Conservation (phyloP, 169 alveolate species). For the Condylostoma magnum region DNA sequence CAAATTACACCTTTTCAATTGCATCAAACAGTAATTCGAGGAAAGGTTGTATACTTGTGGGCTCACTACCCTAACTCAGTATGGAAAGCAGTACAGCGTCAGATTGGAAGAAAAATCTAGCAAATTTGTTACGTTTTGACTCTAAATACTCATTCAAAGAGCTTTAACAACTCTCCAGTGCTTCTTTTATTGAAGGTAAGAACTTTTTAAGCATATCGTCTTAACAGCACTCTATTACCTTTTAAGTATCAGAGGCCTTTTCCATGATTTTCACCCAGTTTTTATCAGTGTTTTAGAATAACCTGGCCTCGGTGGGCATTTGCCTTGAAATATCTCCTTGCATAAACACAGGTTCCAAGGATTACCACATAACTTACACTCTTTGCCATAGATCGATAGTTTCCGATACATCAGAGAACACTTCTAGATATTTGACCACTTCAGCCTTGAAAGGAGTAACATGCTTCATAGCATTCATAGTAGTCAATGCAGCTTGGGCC, state of each 20-base stretch:
- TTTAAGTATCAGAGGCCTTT: slow-evolving; percentile 93
- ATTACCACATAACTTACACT: slow-evolving; percentile 96
- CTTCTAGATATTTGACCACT: slow-evolving; percentile 79
- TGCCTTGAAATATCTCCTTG: slow-evolving; percentile 98
- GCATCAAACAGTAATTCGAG: slow-evolving; percentile 95
- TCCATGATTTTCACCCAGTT: slow-evolving; percentile 94
- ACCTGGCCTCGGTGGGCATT: slow-evolving; percentile 95
- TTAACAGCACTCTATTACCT: slow-evolving; percentile 92
- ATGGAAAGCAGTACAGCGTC: slow-evolving; percentile 94
- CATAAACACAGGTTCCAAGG: slow-evolving; percentile 95
- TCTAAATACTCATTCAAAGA: slow-evolving; percentile 94
- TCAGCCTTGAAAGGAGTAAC: slow-evolving; percentile 92
- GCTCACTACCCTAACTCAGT: slow-evolving; percentile 95
- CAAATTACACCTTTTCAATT: slow-evolving; percentile 89
- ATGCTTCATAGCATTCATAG: slow-evolving; percentile 91
- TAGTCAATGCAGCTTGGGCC: slow-evolving; percentile 87
- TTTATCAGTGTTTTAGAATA: slow-evolving; percentile 93
- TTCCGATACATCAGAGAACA: slow-evolving; percentile 92
- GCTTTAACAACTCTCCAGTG: slow-evolving; percentile 94
- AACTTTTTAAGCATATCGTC: slow-evolving; percentile 94
- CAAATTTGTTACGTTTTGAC: slow-evolving; percentile 96
- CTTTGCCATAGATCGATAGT: slow-evolving; percentile 96
- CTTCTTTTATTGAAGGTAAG: slow-evolving; percentile 89
- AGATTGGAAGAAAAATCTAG: slow-evolving; percentile 96
- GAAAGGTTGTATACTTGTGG: slow-evolving; percentile 92